Conservation (phyloP, 2,329 filamentous ascomycete genomes). For the Colletotrichum sp. region DNA sequence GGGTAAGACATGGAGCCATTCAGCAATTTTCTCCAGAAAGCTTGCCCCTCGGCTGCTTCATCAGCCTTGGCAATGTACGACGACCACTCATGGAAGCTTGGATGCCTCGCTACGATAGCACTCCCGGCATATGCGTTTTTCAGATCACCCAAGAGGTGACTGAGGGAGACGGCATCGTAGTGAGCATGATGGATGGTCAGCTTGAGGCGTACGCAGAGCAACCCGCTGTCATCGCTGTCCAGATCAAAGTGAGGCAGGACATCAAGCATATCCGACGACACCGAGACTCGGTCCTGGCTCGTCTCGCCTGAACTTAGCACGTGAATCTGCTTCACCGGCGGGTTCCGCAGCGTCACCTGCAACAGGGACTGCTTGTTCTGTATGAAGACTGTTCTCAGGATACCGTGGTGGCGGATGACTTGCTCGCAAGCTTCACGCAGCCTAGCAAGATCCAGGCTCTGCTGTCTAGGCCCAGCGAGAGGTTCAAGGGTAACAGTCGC, state of each 20-base stretch:
- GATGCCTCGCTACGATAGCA: neutral
- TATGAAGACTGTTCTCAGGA: neutral
- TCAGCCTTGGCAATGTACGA: neutral
- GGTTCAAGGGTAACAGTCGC: neutral
- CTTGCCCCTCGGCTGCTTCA: neutral
- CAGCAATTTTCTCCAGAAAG: neutral
- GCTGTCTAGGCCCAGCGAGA: neutral
- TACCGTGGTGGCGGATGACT: neutral
- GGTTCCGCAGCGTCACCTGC: neutral
- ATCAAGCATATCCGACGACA: neutral
- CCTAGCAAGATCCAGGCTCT: neutral
- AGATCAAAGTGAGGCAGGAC: neutral
- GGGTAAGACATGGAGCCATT: neutral
- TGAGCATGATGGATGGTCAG: neutral
- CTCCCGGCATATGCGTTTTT: accelerated
- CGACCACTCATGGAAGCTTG: neutral
- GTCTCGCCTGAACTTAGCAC: neutral
- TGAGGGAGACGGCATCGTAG: neutral
- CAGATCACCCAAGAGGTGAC: neutral
- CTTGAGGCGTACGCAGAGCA: neutral
- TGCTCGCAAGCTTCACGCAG: neutral
- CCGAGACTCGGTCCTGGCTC: neutral
- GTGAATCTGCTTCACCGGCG: neutral
- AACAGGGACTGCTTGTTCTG: neutral
- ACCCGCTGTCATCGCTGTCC: neutral